These are phyloP conservation scores for Hypoxylon rubiginosum DNA, from an alignment of 2,329 filamentous ascomycete species.

Conservation along the genomic window DNA sequence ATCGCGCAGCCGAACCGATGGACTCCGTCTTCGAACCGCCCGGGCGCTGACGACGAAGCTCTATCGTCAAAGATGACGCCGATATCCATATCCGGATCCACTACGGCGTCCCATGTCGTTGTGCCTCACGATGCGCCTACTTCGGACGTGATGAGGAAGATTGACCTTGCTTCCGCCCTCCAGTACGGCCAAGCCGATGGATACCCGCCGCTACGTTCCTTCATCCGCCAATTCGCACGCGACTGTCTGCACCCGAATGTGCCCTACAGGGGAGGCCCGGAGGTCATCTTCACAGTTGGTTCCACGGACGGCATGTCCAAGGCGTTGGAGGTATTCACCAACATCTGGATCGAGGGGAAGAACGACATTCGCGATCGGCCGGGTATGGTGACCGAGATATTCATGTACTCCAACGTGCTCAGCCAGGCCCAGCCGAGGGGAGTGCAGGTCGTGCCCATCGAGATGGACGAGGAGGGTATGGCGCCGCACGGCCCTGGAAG, in stretches of 20 bases:
- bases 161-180: slow-evolving; percentile 84
- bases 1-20: slow-evolving; percentile 81
- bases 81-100: slow-evolving; percentile 45
- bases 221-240: slow-evolving; percentile 82
- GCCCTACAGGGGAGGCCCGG: slow-evolving; percentile 81
- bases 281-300: slow-evolving; percentile 84
- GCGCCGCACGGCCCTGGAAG: slow-evolving; percentile 78
- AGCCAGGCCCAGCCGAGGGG: slow-evolving; percentile 76
- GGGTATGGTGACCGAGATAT: slow-evolving; percentile 84
- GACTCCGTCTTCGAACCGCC: slow-evolving; percentile 75
- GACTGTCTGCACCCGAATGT: slow-evolving; percentile 84
- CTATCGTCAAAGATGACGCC: slow-evolving; percentile 56
- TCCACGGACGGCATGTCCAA: slow-evolving; percentile 90
- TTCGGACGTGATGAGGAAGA: slow-evolving; percentile 73
- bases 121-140: slow-evolving; percentile 71
- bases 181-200: slow-evolving; percentile 90
- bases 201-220: slow-evolving; percentile 82
- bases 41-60: slow-evolving; percentile 54
- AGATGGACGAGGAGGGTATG: slow-evolving; percentile 86
- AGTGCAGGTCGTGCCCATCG: slow-evolving; percentile 79
- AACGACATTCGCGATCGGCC: slow-evolving; percentile 78
- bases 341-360: slow-evolving; percentile 79
- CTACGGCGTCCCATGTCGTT: slow-evolving; percentile 67
- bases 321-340: slow-evolving; percentile 78
- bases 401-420: slow-evolving; percentile 83